These are phyloP conservation scores for Aphanomyces stellatus DNA, from an alignment of 352 stramenopile genomes.

Conservation along the genomic window DNA sequence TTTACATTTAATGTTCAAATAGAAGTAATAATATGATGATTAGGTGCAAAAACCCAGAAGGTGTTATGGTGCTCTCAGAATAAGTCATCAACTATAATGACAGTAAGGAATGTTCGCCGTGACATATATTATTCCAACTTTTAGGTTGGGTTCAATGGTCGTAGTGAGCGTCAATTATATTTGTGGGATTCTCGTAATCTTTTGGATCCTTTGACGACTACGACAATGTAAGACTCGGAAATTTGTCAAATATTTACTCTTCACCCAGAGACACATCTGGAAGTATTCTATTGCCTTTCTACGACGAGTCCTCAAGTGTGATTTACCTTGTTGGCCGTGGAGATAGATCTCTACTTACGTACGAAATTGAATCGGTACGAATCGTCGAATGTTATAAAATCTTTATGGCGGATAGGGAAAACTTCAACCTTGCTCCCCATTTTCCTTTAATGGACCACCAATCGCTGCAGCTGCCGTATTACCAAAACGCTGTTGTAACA, in stretches of 20 bases:
- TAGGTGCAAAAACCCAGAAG: constrained; percentile 50
- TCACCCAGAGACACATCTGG: constrained; percentile 26
- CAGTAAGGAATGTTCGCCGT: neutral
- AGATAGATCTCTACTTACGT: constrained; percentile 66
- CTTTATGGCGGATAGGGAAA: too few species aligned
- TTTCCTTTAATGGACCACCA: neutral
- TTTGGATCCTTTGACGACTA: constrained; percentile 43
- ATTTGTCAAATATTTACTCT: neutral
- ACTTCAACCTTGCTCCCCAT: neutral
- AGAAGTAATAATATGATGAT: neutral
- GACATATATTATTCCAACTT: neutral
- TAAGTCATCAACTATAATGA: neutral
- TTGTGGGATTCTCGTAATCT: constrained; percentile 70
- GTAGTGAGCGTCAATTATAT: constrained; percentile 54
- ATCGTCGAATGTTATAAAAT: too few species aligned
- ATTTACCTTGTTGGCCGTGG: constrained; percentile 61
- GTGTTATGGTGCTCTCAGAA: constrained; percentile 33
- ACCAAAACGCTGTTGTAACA: neutral
- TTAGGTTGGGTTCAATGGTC: constrained; percentile 45
- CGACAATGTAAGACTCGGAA: constrained; percentile 16
- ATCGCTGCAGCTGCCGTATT: neutral
- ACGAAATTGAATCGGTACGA: constrained; percentile 37
- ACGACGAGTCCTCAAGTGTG: constrained; percentile 52
- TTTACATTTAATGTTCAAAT: too few species aligned
- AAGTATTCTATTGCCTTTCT: constrained; percentile 49